phyloP scores from a whole-genome alignment of 139 green algal genomes.

The Chlorella sp. region DNA sequence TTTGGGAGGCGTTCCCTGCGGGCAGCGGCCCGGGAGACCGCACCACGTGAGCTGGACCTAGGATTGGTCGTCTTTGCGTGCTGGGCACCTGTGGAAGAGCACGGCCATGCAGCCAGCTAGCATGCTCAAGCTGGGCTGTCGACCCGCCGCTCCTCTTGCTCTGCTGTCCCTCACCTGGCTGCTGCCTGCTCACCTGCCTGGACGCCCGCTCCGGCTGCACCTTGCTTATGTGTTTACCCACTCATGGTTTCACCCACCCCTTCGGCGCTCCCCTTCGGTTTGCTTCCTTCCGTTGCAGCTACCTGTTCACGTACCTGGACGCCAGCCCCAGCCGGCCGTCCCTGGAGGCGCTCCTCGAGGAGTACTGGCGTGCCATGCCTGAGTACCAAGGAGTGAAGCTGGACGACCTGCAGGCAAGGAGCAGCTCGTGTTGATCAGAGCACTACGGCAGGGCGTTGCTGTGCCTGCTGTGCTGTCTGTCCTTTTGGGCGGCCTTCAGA shows the following conservation, averaged over 20 bases:
- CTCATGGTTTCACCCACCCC: too few species aligned
- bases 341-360: slow-evolving; percentile 84
- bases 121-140: too few species aligned
- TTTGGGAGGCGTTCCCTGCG: slow-evolving; percentile 94
- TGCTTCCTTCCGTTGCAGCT: slow-evolving; percentile 40
- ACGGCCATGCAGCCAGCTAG: too few species aligned
- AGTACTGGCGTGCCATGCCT: slow-evolving; percentile 95
- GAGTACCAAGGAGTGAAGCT: slow-evolving; percentile 81
- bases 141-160: too few species aligned
- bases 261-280: too few species aligned
- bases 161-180: too few species aligned
- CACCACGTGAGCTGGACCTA: slow-evolving; percentile 67
- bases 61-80: too few species aligned
- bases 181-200: too few species aligned
- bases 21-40: slow-evolving; percentile 75
- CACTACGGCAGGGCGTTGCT: background rate
- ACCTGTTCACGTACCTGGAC: slow-evolving; percentile 98
- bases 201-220: too few species aligned
- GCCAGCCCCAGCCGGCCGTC: slow-evolving; percentile 68
- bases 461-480: background rate
- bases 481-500: background rate
- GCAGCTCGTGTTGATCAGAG: too few species aligned
- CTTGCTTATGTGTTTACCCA: too few species aligned
- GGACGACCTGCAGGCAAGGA: slow-evolving; percentile 62
- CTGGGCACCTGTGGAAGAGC: too few species aligned